These are phyloP conservation scores for Erythrophleum ivorense DNA, from an alignment of 331 rosid species.

Conservation along the genomic window DNA sequence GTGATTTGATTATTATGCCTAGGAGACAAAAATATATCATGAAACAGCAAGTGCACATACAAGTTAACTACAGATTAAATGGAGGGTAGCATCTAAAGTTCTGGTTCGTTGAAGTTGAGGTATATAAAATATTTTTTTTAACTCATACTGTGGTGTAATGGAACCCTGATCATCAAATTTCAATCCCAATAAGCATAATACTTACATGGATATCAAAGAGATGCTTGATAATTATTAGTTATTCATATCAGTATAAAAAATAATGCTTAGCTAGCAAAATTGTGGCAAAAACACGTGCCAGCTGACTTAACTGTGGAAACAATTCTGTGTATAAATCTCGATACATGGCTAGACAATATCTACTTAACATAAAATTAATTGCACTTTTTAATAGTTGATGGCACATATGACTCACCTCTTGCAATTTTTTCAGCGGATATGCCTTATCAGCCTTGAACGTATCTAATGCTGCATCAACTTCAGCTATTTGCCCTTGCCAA, in stretches of 20 bases:
- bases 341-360: constrained; percentile 33
- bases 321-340: constrained; percentile 26
- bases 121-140: constrained; percentile 4
- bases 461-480: constrained; percentile 76
- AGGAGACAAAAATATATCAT: constrained; percentile 26
- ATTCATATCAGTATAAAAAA: not conserved
- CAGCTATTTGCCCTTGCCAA: constrained; percentile 92
- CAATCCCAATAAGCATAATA: not conserved
- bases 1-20: too few species aligned
- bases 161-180: not conserved
- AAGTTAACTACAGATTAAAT: not conserved
- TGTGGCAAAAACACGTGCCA: constrained; percentile 28
- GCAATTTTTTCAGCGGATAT: constrained; percentile 71
- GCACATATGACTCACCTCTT: constrained; percentile 59
- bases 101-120: not conserved
- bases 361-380: not conserved
- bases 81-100: not conserved
- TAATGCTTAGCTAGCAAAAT: constrained; percentile 6
- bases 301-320: constrained; percentile 37
- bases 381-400: constrained; percentile 10
- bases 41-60: not conserved
- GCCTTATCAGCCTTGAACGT: constrained; percentile 83
- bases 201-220: not conserved
- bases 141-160: not conserved
- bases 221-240: not conserved